Evolutionary conservation across 192 early-diverging fungal genomes (phyloP).

Genomic region (Dimargaris cristalligena): DNA sequence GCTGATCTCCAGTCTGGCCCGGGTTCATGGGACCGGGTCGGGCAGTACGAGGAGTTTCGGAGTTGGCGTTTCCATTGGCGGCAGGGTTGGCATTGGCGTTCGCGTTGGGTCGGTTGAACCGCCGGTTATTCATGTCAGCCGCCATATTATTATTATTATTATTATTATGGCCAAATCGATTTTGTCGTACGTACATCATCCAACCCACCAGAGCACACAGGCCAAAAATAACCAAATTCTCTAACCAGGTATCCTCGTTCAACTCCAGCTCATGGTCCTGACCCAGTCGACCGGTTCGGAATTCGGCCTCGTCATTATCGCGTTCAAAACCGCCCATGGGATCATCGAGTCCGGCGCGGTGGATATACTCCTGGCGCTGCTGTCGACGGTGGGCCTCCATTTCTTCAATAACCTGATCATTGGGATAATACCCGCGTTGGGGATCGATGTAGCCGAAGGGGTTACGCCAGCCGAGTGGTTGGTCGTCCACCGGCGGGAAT

Average conservation of each 20-base stretch:
- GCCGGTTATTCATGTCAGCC: too few species aligned
- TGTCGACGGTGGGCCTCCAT: background rate
- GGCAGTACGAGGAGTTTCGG: too few species aligned
- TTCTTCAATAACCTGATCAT: background rate
- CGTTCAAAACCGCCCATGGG: background rate
- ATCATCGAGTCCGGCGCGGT: too few species aligned
- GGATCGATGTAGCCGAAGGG: background rate
- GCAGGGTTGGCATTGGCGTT: too few species aligned
- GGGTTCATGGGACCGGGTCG: too few species aligned
- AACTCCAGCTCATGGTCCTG: background rate
- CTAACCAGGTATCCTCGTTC: conserved; percentile 35
- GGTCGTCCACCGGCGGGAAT: conserved; percentile 1
- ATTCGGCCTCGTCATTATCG: background rate
- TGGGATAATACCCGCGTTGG: background rate
- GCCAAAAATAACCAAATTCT: conserved; percentile 32
- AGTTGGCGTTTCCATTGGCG: too few species aligned
- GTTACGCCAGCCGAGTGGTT: conserved; percentile 13
- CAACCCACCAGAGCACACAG: conserved; percentile 34
- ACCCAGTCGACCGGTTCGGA: background rate
- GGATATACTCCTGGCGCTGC: background rate
- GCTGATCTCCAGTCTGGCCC: too few species aligned
- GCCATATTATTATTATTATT: conserved; percentile 5
- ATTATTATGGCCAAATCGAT: conserved; percentile 22
- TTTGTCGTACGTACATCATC: conserved; percentile 40
- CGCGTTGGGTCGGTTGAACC: too few species aligned